These are phyloP conservation scores for Pelagophyceae sp. DNA, from an alignment of 352 stramenopile genomes.

Conservation along the genomic window DNA sequence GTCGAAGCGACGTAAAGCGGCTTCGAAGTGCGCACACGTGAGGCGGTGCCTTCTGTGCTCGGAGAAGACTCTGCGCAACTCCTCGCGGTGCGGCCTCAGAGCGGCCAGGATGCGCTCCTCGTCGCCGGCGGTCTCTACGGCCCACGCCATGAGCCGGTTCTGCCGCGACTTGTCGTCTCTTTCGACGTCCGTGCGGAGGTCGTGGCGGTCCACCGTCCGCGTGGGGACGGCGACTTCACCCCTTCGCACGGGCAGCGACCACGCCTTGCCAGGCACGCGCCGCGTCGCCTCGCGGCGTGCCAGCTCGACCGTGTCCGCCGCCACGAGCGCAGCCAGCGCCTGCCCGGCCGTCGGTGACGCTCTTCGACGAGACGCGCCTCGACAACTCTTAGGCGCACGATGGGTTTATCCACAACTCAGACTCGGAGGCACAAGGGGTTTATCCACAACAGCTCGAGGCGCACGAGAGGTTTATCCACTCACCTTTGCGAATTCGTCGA, in stretches of 20 bases:
- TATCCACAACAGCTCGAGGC: not conserved
- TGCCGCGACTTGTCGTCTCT: not conserved
- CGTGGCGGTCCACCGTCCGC: no score
- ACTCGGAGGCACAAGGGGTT: not conserved
- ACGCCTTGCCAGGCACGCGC: no score
- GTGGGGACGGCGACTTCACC: no score
- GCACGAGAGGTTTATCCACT: not conserved
- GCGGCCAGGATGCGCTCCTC: no score
- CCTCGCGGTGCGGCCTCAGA: no score
- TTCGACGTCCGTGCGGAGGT: no score
- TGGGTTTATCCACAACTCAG: not conserved
- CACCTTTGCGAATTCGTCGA: constrained; percentile 69
- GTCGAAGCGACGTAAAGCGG: not conserved
- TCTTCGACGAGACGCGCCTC: not conserved
- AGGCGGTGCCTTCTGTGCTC: not conserved
- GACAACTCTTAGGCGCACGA: not conserved
- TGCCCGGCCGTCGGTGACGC: not conserved
- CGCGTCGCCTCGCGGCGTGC: no score
- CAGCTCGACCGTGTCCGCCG: no score
- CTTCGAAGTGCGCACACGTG: no score
- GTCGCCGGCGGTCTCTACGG: not conserved
- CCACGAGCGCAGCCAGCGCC: no score
- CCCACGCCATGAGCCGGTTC: not conserved
- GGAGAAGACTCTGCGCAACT: not conserved
- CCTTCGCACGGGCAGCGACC: no score